Conservation (phyloP, 257 asterid genomes). For the Solanum sitiens region DNA sequence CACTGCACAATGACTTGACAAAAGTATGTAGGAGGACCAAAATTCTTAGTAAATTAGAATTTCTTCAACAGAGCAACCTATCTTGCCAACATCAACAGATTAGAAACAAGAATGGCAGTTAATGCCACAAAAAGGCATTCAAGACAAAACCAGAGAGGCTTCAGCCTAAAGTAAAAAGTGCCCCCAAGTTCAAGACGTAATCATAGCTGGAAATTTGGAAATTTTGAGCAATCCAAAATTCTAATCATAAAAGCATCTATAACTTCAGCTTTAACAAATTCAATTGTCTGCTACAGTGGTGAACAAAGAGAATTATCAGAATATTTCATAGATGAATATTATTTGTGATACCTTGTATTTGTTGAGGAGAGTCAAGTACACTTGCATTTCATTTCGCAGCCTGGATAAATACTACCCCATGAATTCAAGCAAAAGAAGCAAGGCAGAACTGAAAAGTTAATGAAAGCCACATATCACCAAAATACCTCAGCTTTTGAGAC, state of each 20-base stretch:
- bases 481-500: conserved; percentile 69
- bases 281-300: neutral
- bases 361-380: conserved; percentile 40
- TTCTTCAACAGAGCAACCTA: neutral
- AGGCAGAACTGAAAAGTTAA: neutral
- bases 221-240: neutral
- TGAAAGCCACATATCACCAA: conserved; percentile 8
- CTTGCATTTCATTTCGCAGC: conserved; percentile 50
- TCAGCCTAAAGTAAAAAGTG: neutral
- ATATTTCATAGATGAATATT: neutral
- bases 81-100: neutral
- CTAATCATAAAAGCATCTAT: neutral
- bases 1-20: neutral
- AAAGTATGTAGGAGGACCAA: neutral
- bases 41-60: neutral
- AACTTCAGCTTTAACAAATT: neutral
- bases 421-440: neutral
- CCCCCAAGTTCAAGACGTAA: neutral
- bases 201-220: neutral
- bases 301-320: neutral
- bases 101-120: neutral
- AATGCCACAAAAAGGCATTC: neutral
- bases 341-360: conserved; percentile 32
- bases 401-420: conserved; percentile 17
- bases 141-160: neutral